Evolutionary conservation across 2,329 filamentous ascomycete genomes (phyloP), one percentile per base, ranked within the genome.

Genomic region (Penicillium sp.): DNA sequence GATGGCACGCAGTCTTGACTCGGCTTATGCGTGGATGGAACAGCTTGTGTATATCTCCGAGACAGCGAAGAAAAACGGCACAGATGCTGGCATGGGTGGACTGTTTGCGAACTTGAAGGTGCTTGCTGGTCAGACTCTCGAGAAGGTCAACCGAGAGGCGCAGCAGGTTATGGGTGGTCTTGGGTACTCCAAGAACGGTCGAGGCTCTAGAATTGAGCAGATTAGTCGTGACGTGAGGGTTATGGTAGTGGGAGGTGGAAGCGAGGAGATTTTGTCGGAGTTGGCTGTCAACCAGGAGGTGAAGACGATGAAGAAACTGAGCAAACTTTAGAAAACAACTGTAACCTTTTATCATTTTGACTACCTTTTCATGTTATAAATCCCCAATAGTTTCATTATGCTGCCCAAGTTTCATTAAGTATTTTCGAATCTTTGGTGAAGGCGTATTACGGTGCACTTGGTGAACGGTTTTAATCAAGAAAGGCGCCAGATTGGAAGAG

Each of bases 21-120:
- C 80, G 0, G 76, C 82, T 44, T 83, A 80, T 70, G 82, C 83
- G 0, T 85, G 82, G 77, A 68, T 85, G 47, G 83, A 85, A 63
- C 82, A 85, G 67, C 67, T 85, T 3, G 82, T 80, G 4, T 83
- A 79, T 63, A 78, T 82, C 20, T 59, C 64, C 0, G 58, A 67
- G 27, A 52, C 54, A 9, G 59, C 65, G 15, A 64, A 65, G 46
- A 57, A 53, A 8, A 50, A 58, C 4, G 45, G 55, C n/a, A 47
- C 45, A 1, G 62, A 64, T 42, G 53, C 52, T 22, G 61, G 37
- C 2, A 62, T 67, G 57, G 61, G 61, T 2, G 65, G 63, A 2
- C 44, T 64, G 25, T 64, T 66, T 14, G 64, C 63, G 1, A 63
- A 62, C 23, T 44, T 66, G 8, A 83, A 83, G 60, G 77, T 83